A percentile compares a stretch with the other conserved stretches of the same genome.
phyloP scores from a whole-genome alignment of 805 yeast genomes.

The Metschnikowia drakensbergensis region DNA sequence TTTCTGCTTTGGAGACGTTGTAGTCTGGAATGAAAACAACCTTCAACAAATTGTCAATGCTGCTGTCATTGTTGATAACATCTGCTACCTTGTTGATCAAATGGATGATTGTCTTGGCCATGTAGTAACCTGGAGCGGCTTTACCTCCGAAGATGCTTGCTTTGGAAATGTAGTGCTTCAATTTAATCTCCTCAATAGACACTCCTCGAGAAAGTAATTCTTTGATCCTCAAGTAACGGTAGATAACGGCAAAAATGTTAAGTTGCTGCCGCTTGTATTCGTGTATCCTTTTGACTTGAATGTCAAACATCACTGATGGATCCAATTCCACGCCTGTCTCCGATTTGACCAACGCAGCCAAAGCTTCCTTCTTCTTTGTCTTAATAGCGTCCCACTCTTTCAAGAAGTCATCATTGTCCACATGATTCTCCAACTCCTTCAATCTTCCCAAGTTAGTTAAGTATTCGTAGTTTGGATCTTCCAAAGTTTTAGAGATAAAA shows the following conservation, averaged over 20 bases:
- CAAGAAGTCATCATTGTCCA: constrained; percentile 67
- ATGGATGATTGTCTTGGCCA: constrained; percentile 88
- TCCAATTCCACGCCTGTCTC: constrained; percentile 66
- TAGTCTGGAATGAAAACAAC: constrained; percentile 89
- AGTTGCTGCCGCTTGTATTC: constrained; percentile 95
- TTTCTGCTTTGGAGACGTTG: constrained; percentile 91
- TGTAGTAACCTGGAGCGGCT: constrained; percentile 96
- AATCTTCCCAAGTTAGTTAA: constrained; percentile 64
- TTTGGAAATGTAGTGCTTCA: constrained; percentile 64
- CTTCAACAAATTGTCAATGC: constrained; percentile 70
- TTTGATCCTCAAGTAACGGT: constrained; percentile 77
- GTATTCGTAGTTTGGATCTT: constrained; percentile 60
- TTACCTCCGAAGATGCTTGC: constrained; percentile 89
- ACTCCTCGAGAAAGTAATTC: constrained; percentile 51
- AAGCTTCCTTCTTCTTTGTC: constrained; percentile 59
- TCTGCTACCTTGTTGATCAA: constrained; percentile 76
- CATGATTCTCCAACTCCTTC: constrained; percentile 61
- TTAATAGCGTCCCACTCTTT: constrained; percentile 69
- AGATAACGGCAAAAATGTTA: constrained; percentile 84
- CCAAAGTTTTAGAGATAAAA: constrained; percentile 69
- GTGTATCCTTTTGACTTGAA: constrained; percentile 92
- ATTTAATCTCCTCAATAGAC: constrained; percentile 46
- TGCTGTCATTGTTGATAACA: constrained; percentile 75
- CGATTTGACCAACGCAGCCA: constrained; percentile 63
- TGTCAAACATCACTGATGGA: constrained; percentile 74